A percentile compares a stretch with the other conserved stretches of the same genome.
Evolutionary conservation across 129 eudicot genomes (phyloP).

Genomic region (Flaveria linearis): DNA sequence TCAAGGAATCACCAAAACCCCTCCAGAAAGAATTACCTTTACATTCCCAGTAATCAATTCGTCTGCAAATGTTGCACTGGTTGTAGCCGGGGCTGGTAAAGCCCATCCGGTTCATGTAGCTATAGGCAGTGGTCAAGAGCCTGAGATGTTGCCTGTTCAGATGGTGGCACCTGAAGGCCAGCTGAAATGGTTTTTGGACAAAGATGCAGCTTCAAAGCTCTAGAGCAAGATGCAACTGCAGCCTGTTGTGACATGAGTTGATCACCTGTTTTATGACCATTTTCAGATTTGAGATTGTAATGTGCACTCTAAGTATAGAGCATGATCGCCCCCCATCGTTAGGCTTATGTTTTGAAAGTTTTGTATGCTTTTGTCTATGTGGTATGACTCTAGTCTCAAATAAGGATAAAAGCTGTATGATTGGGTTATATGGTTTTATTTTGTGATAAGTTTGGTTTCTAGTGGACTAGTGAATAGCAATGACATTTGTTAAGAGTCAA

Average conservation of each 20-base stretch:
- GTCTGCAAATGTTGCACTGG: constrained; percentile 65
- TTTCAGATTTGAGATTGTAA: constrained; percentile 22
- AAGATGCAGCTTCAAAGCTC: constrained; percentile 72
- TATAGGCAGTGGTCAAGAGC: constrained; percentile 48
- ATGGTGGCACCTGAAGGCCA: constrained; percentile 76
- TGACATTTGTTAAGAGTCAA: too few relatives aligned
- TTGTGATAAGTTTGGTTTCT: too few relatives aligned
- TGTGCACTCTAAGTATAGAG: constrained; percentile 8
- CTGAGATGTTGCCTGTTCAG: constrained; percentile 58
- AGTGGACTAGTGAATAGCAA: too few relatives aligned
- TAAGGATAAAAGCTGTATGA: too few relatives aligned
- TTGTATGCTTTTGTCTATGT: not conserved
- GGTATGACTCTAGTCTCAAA: too few relatives aligned
- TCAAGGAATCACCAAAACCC: constrained; percentile 91
- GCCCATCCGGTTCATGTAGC: constrained; percentile 63
- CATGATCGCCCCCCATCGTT: not conserved
- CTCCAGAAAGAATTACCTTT: constrained; percentile 73
- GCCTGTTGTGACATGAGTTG: constrained; percentile 2
- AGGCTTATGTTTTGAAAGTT: not conserved
- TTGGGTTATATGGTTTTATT: too few relatives aligned
- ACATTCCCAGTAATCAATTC: constrained; percentile 81
- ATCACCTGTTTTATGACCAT: not conserved
- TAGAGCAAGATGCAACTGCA: constrained; percentile 21
- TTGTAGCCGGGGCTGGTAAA: constrained; percentile 63
- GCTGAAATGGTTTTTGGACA: constrained; percentile 75